phyloP scores from a whole-genome alignment of 495 filamentous ascomycete species.

The Halenospora varia region DNA sequence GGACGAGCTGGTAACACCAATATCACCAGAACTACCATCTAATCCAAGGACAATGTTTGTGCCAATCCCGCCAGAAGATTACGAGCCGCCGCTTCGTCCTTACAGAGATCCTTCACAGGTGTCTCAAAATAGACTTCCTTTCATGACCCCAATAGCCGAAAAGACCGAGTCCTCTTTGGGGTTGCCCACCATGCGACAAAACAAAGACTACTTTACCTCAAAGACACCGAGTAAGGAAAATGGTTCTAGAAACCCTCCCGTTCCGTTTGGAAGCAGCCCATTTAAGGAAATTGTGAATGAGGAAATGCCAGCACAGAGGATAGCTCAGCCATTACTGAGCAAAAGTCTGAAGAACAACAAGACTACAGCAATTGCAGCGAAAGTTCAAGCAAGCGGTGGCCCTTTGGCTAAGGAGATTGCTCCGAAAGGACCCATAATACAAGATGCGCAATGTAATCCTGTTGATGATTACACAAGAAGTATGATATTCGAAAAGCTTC shows the following conservation, averaged over 20 bases:
- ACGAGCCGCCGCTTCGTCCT: conserved; percentile 65
- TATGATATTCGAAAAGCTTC: conserved; percentile 66
- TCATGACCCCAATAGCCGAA: conserved; percentile 98
- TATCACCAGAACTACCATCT: conserved; percentile 34
- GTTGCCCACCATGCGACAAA: conserved; percentile 46
- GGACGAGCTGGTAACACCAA: conserved; percentile 32
- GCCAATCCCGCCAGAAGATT: conserved; percentile 81
- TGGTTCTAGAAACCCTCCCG: conserved; percentile 31
- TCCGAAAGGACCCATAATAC: conserved; percentile 64
- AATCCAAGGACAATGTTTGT: conserved; percentile 46
- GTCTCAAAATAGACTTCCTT: conserved; percentile 84
- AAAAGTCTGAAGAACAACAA: conserved; percentile 29
- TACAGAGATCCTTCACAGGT: conserved; percentile 72
- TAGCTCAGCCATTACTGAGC: conserved; percentile 43
- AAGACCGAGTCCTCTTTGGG: conserved; percentile 83
- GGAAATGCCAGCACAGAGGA: conserved; percentile 31
- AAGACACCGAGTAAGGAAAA: conserved; percentile 71
- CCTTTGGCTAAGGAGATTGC: conserved; percentile 18
- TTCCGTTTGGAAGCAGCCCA: conserved; percentile 62
- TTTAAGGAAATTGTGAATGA: conserved; percentile 57
- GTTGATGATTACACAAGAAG: conserved; percentile 68
- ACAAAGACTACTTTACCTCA: conserved; percentile 54
- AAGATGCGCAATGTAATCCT: conserved; percentile 83
- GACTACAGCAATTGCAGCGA: conserved; percentile 18
- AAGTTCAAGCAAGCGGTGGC: conserved; percentile 14